Evolutionary conservation across 768 basidiomycete species (phyloP), one percentile per base, ranked within the genome.

Genomic region (Clavaria fumosa): DNA sequence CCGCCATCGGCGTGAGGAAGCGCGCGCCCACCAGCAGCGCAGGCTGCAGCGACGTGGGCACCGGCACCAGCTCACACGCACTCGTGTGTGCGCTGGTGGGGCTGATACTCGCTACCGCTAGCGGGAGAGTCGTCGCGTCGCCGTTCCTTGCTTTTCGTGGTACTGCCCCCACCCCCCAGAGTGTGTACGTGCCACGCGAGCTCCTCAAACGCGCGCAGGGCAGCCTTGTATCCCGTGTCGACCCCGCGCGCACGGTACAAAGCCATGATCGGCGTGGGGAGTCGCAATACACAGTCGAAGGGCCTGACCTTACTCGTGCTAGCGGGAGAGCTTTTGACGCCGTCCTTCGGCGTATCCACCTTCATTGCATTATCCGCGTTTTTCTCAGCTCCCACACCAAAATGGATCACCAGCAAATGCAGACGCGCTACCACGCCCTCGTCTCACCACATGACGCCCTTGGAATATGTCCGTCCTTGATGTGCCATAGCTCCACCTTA

Each of bases 381-480:
- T 5, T 54, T 56, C n/a, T n/a, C n/a, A n/a, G n/a, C n/a, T 7
- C 52, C 52, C 34, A 96, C 53, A n/a, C 67, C 69, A 43, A 91
- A 86, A 52, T 96, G 93, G 17, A 67, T 64, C 12, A 63, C 50
- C 7, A 99, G 67, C 27, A 96, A 56, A 57, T 90, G 77, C n/a
- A n/a, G n/a, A n/a, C n/a, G n/a, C n/a, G n/a, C n/a, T n/a, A n/a
- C n/a, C n/a, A n/a, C n/a, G n/a, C n/a, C n/a, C n/a, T n/a, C n/a
- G n/a, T n/a, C n/a, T n/a, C n/a, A n/a, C 95, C 95, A 99, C 2
- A 97, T 89, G n/a, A 96, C 88, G 46, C 82, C 86, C 55, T 96
- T 88, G 4, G 70, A 51, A 97, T 96, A 11, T 78, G 70, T 1
- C 93, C 93, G 48, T 99, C 91, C 55, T 96, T 91, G 66, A 99